Percentiles rank a stretch among this genome's conserved stretches.
phyloP scores from a whole-genome alignment of 345 rosid genomes.

The Eucalyptus polyanthemos region DNA sequence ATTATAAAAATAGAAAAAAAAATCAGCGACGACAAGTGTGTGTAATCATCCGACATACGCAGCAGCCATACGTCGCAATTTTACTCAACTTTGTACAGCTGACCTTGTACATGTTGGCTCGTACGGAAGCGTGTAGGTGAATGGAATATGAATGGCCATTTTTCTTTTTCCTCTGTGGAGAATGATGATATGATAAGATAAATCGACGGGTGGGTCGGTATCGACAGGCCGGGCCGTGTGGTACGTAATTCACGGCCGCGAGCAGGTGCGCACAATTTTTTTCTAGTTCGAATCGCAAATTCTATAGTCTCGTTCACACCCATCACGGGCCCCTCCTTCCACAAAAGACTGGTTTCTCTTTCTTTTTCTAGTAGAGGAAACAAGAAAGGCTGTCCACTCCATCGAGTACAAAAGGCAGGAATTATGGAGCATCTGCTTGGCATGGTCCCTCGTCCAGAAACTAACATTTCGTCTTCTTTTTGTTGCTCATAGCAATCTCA shows the following conservation, averaged over 20 bases:
- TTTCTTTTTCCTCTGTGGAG: neutral
- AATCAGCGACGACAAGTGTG: neutral
- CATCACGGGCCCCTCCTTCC: neutral
- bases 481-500: neutral
- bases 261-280: neutral
- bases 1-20: neutral
- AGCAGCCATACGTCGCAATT: neutral
- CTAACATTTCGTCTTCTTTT: neutral
- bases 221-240: neutral
- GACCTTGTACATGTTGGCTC: neutral
- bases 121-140: neutral
- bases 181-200: neutral
- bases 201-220: neutral
- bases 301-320: neutral
- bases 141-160: neutral
- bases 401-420: neutral
- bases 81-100: neutral
- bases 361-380: neutral
- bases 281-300: neutral
- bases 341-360: neutral
- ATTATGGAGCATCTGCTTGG: neutral
- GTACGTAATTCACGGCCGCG: neutral
- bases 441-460: neutral
- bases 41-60: neutral
- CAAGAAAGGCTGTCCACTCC: neutral